Evolutionary conservation across 2,329 filamentous ascomycete species (phyloP).

Genomic region (Claviceps purpurea): DNA sequence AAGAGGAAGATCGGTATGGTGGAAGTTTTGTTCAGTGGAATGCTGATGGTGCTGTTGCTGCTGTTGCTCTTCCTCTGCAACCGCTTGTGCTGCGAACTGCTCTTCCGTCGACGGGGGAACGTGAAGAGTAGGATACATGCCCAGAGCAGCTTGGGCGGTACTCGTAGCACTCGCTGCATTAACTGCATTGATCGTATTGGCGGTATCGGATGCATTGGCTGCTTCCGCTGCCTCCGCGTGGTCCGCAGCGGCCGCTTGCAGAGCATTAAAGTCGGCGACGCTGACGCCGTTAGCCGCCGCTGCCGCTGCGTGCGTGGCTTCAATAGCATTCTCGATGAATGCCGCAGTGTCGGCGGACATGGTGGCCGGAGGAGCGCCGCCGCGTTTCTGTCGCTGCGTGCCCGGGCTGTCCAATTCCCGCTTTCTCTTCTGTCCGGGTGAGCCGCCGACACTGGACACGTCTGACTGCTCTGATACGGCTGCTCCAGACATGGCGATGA

Average conservation of each 20-base stretch:
- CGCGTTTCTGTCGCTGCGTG: constrained; percentile 36
- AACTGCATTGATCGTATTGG: constrained; percentile 22
- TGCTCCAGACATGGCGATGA: constrained; percentile 31
- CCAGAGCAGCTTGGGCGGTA: constrained; percentile 45
- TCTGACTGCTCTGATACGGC: constrained; percentile 34
- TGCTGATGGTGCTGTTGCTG: not conserved
- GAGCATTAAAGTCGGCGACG: constrained; percentile 41
- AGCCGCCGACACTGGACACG: constrained; percentile 26
- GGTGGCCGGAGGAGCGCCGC: constrained; percentile 27
- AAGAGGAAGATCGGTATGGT: constrained; percentile 18
- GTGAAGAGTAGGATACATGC: constrained; percentile 47
- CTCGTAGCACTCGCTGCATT: constrained; percentile 42
- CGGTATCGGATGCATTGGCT: constrained; percentile 11
- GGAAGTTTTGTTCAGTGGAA: constrained; percentile 19
- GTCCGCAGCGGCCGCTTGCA: constrained; percentile 35
- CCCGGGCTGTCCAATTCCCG: constrained; percentile 38
- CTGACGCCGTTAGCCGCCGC: constrained; percentile 28
- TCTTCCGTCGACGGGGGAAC: constrained; percentile 45
- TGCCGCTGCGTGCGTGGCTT: constrained; percentile 25
- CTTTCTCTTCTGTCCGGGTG: constrained; percentile 42
- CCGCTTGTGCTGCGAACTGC: constrained; percentile 42
- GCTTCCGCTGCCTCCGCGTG: constrained; percentile 24
- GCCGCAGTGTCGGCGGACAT: constrained; percentile 34
- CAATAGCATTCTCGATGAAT: constrained; percentile 42
- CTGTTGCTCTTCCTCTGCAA: constrained; percentile 14